Percentiles rank a stretch among this genome's conserved stretches.
These are phyloP conservation scores for Rhodotorula mucilaginosa DNA, from an alignment of 1,284 basidiomycete species.

Conservation along the genomic window DNA sequence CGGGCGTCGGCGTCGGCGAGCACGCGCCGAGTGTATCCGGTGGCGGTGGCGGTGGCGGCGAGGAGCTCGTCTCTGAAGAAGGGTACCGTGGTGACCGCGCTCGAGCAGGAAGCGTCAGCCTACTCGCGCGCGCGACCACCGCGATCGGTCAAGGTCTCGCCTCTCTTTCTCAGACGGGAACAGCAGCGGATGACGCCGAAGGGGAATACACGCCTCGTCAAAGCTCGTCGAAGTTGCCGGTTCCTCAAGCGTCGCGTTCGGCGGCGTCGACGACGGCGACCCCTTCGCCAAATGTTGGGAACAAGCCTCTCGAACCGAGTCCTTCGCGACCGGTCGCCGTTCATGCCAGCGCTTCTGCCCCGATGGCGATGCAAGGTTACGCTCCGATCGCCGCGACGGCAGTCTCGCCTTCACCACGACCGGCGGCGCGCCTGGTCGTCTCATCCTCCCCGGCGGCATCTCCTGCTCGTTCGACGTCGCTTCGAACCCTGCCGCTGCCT, in stretches of 20 bases:
- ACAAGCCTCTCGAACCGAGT: neutral
- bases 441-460: neutral
- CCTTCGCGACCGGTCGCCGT: neutral
- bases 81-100: neutral
- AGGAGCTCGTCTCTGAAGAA: neutral
- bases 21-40: neutral
- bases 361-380: neutral
- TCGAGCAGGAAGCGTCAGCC: conserved; percentile 67
- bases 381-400: neutral
- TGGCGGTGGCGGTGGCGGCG: neutral
- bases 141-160: conserved; percentile 73
- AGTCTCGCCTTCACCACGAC: neutral
- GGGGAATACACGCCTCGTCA: conserved; percentile 27
- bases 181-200: neutral
- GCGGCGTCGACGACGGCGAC: neutral
- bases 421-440: neutral
- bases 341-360: neutral
- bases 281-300: neutral
- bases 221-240: conserved; percentile 8
- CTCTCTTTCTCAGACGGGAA: conserved; percentile 53
- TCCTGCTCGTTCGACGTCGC: neutral
- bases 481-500: neutral
- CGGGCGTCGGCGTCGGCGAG: neutral
- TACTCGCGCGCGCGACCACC: conserved; percentile 88
- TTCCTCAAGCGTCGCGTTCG: conserved; percentile 2